Conservation (phyloP, 192 early-diverging fungal genomes). For the Phycomyces blakesleeanus region DNA sequence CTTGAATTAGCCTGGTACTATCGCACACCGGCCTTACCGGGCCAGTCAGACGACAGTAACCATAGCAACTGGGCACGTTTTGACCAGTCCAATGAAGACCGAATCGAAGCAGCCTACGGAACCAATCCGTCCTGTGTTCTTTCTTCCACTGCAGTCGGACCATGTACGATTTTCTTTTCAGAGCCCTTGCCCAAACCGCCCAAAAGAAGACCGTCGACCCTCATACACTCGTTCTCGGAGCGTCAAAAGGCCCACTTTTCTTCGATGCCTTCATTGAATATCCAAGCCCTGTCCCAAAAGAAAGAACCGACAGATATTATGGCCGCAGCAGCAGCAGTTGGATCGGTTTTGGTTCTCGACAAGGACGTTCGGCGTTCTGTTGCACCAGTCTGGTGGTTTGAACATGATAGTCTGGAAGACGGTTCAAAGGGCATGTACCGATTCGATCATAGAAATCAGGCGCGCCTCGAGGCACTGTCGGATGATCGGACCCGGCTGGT, state of each 20-base stretch:
- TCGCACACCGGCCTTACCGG: background rate
- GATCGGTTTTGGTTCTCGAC: slow-evolving; percentile 4
- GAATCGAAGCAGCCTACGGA: slow-evolving; percentile 7
- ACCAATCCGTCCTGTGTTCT: background rate
- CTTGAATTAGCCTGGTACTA: slow-evolving; percentile 19
- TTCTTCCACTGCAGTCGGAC: background rate
- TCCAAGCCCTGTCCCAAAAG: background rate
- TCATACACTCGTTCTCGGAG: background rate
- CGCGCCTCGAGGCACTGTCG: slow-evolving; percentile 27
- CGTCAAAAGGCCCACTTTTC: background rate
- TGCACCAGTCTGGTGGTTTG: slow-evolving; percentile 29
- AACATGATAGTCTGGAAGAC: slow-evolving; percentile 19
- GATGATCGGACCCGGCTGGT: slow-evolving; percentile 15
- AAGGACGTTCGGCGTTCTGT: slow-evolving; percentile 21
- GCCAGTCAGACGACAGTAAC: background rate
- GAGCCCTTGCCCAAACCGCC: background rate
- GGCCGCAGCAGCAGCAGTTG: background rate
- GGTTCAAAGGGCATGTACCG: slow-evolving; percentile 28
- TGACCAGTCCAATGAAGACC: slow-evolving; percentile 6
- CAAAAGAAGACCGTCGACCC: slow-evolving; percentile 6
- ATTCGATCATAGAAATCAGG: slow-evolving; percentile 31
- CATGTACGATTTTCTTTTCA: slow-evolving; percentile 15
- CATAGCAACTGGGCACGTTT: slow-evolving; percentile 15
- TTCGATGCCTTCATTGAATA: slow-evolving; percentile 2
- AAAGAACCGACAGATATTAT: too few species aligned